Evolutionary conservation across 257 asterid genomes (phyloP).

Genomic region (Solanum clarkiae): DNA sequence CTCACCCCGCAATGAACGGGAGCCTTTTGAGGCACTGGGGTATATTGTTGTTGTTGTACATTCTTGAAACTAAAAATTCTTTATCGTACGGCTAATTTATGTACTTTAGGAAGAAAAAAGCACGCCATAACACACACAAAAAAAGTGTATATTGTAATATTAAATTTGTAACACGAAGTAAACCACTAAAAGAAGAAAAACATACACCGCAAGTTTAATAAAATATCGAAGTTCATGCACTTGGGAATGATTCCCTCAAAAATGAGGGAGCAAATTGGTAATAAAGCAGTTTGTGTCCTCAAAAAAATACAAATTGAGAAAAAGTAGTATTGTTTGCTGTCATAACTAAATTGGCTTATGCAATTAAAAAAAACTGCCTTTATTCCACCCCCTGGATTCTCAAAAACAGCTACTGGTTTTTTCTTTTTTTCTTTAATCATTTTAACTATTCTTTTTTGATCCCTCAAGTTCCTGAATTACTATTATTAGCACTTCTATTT

Average conservation of each 20-base stretch:
- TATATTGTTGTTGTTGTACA: too few relatives aligned
- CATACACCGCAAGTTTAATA: not conserved
- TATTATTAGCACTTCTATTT: not conserved
- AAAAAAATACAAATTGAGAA: not conserved
- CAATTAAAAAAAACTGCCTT: not conserved
- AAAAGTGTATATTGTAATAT: not conserved
- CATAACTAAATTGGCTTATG: not conserved
- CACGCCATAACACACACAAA: too few relatives aligned
- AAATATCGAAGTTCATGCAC: slow-evolving; percentile 2
- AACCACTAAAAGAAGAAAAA: not conserved
- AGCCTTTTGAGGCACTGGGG: too few relatives aligned
- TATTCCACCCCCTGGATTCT: slow-evolving; percentile 20
- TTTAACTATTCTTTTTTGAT: not conserved
- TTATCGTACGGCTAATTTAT: not conserved
- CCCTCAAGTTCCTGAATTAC: not conserved
- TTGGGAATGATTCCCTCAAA: not conserved
- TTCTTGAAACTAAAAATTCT: not conserved
- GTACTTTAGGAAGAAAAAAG: not conserved
- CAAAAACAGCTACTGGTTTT: slow-evolving; percentile 13
- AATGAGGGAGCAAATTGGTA: slow-evolving; percentile 6
- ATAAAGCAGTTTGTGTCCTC: not conserved
- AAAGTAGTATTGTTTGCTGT: not conserved
- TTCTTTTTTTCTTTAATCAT: not conserved
- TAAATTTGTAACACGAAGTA: not conserved
- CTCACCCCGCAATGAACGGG: too few relatives aligned